Evolutionary conservation across 805 yeast genomes (phyloP), one percentile per base, ranked within the genome.

Genomic region (Candida germanica): DNA sequence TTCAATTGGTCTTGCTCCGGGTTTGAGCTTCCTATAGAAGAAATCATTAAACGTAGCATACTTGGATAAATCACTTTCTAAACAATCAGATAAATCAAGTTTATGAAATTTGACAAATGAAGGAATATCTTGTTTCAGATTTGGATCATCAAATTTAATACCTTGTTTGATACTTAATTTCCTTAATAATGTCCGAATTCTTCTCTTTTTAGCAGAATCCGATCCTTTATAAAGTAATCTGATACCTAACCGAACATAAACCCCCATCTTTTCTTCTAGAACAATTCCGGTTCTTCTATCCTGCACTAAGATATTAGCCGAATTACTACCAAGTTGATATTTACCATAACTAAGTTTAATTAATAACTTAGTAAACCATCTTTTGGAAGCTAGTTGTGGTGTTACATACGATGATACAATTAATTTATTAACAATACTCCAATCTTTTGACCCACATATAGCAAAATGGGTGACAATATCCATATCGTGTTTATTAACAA

Each of bases 271-370:
- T 51, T 91, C 98, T 55, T 91, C 98, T 52, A 84, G 59, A n/a
- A 91, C 78, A 30, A 86, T 73, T 0, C 98, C 98, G 0, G 96
- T 82, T 12, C 74, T 68, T 42, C 98, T 70, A 56, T 93, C 97
- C 57, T 93, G 98, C 2, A 91, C 97, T 33, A 93, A 66, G 20
- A 93, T 91, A 53, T 91, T 91, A 7, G 97, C 98, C 31, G 94
- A 87, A 53, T 91, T 87, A 16, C 82, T 80, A 26, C 68, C 55
- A 24, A 91, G 61, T 32, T 80, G 79, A 54, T 88, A 83, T 49
- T 83, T 83, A 0, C 98, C 98, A 53, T 87, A 88, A 0, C 93
- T 86, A 31, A 93, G 64, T 52, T 87, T 89, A 33, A 88, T 83
- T 38, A 89, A 64, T 3, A 85, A 75, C 50, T 84, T 87, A 3